Conservation (phyloP, 345 rosid species). For the Citropsis articulata region DNA sequence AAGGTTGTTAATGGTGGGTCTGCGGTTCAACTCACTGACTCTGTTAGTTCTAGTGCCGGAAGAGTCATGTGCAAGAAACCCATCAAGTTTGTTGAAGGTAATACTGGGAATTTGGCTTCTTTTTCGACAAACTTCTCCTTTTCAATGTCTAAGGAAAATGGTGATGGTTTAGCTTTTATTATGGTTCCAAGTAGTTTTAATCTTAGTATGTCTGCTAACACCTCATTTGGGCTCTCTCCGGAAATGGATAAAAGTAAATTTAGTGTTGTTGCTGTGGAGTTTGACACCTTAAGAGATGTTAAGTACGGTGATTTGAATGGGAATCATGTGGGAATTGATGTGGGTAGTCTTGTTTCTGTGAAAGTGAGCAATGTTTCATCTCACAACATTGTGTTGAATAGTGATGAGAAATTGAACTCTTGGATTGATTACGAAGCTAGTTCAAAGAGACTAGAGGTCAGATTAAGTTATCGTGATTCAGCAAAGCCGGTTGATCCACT, state of each 20-base stretch:
- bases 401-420: conserved; percentile 46
- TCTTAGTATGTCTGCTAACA: conserved; percentile 29
- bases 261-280: conserved; percentile 50
- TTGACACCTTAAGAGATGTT: conserved; percentile 38
- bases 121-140: conserved; percentile 69
- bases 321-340: conserved; percentile 50
- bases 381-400: conserved; percentile 30
- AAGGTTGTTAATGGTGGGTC: conserved; percentile 44
- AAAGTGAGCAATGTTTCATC: conserved; percentile 42
- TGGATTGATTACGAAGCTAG: conserved; percentile 69
- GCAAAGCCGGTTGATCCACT: conserved; percentile 43
- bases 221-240: conserved; percentile 47
- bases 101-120: conserved; percentile 39
- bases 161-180: conserved; percentile 66
- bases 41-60: conserved; percentile 51
- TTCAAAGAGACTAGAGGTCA: conserved; percentile 58
- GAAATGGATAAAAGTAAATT: conserved; percentile 21
- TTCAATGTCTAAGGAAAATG: conserved; percentile 39
- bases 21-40: conserved; percentile 53
- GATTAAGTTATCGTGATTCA: conserved; percentile 46
- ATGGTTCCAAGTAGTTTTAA: conserved; percentile 51
- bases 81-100: conserved; percentile 53
- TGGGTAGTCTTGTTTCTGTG: conserved; percentile 45
- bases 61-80: conserved; percentile 63
- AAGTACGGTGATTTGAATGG: conserved; percentile 41